Base-by-base conservation (phyloP, 1,284 basidiomycete genomes). In the Ganoderma lingzhi region DNA sequence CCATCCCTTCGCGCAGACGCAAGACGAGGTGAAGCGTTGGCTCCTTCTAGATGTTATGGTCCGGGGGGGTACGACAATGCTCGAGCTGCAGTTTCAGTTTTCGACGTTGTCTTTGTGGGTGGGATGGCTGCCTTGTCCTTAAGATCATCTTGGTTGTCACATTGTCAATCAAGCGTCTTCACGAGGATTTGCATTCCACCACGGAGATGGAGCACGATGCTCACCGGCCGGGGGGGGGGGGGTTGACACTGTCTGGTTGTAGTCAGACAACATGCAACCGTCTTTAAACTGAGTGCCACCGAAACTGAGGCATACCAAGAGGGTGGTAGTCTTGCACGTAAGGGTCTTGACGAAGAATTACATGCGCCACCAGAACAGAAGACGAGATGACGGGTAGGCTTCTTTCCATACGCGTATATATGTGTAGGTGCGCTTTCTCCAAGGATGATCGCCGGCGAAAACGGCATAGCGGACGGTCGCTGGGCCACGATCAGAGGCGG, bases 221-320 rank as follows among this genome's bases (percentile, higher is more conserved):
- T n/a, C 48, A 75, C 81, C 41, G 69, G 83, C 82, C 83, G 9
- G 91, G 85, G 67, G 92, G 67, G 92, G 90, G 39, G 92, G 88
- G 0, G 90, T 92, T 0, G 88, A 90, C 81, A 91, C 90, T 77
- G 91, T 91, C 85, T 91, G 90, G 77, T 91, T 91, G 77, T 91
- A 95, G 76, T 95, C 94, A 2, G 92, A 93, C 14, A 94, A 83
- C 2, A 93, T 94, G n/a, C 93, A 89, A 44, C 93, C 93, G 71
- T 94, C 92, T 79, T 94, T 91, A 44, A 96, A 87, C 82, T 96
- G 94, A 85, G 96, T 95, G 74, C 94, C 94, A 64, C 94, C 94
- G 71, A 96, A 96, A 84, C 96, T 96, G 56, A 96, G 83, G 76
- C 93, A 91, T 45, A 86, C 84, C 78, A 85, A 84, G 28, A 85